Conservation (phyloP, 225 moss, liverwort and hornwort species). For the Antitrichia curtipendula region DNA sequence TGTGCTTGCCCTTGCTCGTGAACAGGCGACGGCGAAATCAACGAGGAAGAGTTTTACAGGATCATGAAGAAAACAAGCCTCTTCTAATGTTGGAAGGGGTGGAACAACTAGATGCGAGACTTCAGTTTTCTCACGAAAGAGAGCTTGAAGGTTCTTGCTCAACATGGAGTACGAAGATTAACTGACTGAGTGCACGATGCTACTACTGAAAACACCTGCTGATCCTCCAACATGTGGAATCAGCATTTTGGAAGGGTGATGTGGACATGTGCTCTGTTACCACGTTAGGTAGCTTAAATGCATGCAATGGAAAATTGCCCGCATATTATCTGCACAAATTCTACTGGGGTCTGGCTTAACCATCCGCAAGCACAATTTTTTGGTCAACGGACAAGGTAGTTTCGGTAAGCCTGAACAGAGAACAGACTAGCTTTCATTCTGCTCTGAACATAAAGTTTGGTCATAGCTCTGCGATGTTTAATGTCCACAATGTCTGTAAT, state of each 20-base stretch:
- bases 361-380: not conserved
- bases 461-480: not conserved
- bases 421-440: not conserved
- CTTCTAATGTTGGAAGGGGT: constrained; percentile 17
- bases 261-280: not conserved
- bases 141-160: not conserved
- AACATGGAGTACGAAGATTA: not conserved
- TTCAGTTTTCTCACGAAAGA: not conserved
- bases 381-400: not conserved
- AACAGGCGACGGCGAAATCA: constrained; percentile 91
- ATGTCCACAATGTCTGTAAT: not conserved
- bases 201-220: not conserved
- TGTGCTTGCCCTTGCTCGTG: not conserved
- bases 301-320: not conserved
- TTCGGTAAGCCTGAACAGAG: not conserved
- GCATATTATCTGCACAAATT: not conserved
- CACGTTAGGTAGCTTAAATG: not conserved
- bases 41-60: constrained; percentile 94
- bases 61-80: constrained; percentile 97
- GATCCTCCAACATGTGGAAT: not conserved
- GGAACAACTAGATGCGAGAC: not conserved
- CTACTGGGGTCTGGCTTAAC: not conserved
- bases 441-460: not conserved
- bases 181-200: not conserved
- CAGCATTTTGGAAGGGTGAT: constrained; percentile 1